Evolutionary conservation across 1,284 basidiomycete species (phyloP).

Genomic region (Mrakiaceae sp.): DNA sequence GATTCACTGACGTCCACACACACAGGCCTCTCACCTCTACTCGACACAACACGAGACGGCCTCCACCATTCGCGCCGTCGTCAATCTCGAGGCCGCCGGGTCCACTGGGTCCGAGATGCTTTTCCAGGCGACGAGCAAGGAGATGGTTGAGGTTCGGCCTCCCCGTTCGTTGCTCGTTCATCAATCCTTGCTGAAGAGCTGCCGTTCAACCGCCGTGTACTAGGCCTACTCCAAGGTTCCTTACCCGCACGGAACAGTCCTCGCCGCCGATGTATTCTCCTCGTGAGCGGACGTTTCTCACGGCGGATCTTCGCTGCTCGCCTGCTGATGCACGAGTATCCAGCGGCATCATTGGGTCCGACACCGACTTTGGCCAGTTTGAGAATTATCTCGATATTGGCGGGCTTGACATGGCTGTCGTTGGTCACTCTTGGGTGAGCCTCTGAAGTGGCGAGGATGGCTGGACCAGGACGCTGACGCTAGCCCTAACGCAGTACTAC

Average conservation of each 20-base stretch:
- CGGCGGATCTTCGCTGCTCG: too few relatives aligned
- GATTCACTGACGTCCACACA: neutral
- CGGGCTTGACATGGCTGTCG: conserved; percentile 82
- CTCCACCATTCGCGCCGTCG: conserved; percentile 64
- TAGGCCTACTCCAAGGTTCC: conserved; percentile 43
- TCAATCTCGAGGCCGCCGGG: conserved; percentile 93
- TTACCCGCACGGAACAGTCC: conserved; percentile 60
- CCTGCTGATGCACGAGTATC: too few relatives aligned
- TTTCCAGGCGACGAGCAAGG: conserved; percentile 88
- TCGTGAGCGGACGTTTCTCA: conserved; percentile 34
- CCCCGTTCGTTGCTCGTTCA: conserved; percentile 57
- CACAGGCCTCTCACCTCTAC: conserved; percentile 79
- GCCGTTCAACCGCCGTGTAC: neutral
- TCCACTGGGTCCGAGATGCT: conserved; percentile 77
- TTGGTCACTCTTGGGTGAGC: conserved; percentile 55
- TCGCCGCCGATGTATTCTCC: conserved; percentile 88
- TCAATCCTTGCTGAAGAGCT: neutral
- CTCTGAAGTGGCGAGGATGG: neutral
- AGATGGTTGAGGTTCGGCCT: conserved; percentile 79
- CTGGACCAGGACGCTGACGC: neutral
- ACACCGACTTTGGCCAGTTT: conserved; percentile 56
- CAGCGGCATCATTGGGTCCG: conserved; percentile 69
- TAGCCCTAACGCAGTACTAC: neutral
- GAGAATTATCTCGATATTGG: conserved; percentile 79
- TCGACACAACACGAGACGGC: conserved; percentile 72